Conservation (phyloP, 345 rosid genomes). For the Citrus cavaleriei region DNA sequence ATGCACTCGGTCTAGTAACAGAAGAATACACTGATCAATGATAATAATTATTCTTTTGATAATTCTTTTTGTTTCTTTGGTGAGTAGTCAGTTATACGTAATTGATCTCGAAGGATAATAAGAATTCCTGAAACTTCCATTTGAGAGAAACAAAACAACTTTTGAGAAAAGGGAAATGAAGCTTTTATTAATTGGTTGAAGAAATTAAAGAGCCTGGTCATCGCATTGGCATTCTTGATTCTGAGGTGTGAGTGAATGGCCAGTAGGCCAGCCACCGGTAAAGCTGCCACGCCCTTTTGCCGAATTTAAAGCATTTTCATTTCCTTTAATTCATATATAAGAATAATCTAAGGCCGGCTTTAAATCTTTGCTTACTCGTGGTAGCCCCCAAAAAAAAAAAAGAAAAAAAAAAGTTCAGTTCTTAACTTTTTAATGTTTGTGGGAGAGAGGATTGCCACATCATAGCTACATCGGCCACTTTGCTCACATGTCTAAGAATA, state of each 20-base stretch:
- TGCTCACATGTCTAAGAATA: background rate
- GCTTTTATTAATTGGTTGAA: slow-evolving; percentile 9
- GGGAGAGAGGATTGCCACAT: background rate
- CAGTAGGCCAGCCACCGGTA: slow-evolving; percentile 11
- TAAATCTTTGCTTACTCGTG: background rate
- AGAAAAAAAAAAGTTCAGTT: background rate
- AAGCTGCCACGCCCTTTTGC: background rate
- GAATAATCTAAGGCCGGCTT: background rate
- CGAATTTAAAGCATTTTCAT: background rate
- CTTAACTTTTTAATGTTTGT: background rate
- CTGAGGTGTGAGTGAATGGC: slow-evolving; percentile 18
- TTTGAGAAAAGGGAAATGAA: background rate
- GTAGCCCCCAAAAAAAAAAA: background rate
- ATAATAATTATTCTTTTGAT: too few relatives aligned
- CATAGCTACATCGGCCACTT: slow-evolving; percentile 4
- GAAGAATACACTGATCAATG: too few relatives aligned
- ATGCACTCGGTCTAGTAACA: too few relatives aligned
- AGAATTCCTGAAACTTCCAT: background rate
- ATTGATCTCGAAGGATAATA: too few relatives aligned
- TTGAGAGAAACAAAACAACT: background rate
- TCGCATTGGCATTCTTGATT: background rate
- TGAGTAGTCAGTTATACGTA: too few relatives aligned
- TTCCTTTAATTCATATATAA: slow-evolving; percentile 4
- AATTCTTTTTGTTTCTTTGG: too few relatives aligned
- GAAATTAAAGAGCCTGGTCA: background rate